Evolutionary conservation across 2,329 filamentous ascomycete species (phyloP).

Genomic region (Claviceps africana): DNA sequence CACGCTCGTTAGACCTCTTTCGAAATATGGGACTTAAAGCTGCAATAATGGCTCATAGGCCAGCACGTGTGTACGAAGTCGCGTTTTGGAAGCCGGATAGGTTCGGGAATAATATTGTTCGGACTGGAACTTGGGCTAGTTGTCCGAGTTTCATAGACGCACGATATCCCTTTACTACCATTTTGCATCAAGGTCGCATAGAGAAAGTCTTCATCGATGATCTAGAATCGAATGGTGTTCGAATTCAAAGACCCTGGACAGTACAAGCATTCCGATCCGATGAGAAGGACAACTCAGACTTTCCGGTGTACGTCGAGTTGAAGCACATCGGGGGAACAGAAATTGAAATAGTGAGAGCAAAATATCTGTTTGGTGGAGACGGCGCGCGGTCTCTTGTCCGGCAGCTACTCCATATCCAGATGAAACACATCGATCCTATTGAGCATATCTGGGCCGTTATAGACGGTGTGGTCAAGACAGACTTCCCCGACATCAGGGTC

Average conservation of each 20-base stretch:
- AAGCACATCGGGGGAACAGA: slow-evolving; percentile 61
- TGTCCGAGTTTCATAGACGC: slow-evolving; percentile 74
- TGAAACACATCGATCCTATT: slow-evolving; percentile 57
- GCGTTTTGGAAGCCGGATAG: slow-evolving; percentile 56
- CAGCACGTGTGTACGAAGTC: slow-evolving; percentile 71
- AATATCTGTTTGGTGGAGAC: slow-evolving; percentile 60
- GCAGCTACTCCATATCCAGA: slow-evolving; percentile 51
- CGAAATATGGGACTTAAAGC: slow-evolving; percentile 84
- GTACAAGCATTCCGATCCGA: slow-evolving; percentile 48
- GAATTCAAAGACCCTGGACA: slow-evolving; percentile 51
- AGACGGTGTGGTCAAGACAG: slow-evolving; percentile 56
- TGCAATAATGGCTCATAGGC: slow-evolving; percentile 73
- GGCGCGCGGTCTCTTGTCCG: slow-evolving; percentile 55
- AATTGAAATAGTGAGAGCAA: slow-evolving; percentile 52
- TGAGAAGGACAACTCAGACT: slow-evolving; percentile 41
- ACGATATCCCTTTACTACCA: slow-evolving; percentile 55
- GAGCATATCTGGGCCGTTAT: slow-evolving; percentile 65
- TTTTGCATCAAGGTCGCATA: slow-evolving; percentile 58
- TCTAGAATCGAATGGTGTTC: slow-evolving; percentile 44
- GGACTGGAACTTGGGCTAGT: slow-evolving; percentile 68
- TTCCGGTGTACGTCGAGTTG: slow-evolving; percentile 68
- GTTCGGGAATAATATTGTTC: slow-evolving; percentile 42
- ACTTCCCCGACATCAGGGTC: slow-evolving; percentile 66
- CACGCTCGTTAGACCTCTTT: slow-evolving; percentile 72
- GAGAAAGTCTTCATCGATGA: slow-evolving; percentile 57